Percentiles rank a stretch among this genome's conserved stretches.
phyloP scores from a whole-genome alignment of 148 eudicot genomes.

The Vaccinium corymbosum region DNA sequence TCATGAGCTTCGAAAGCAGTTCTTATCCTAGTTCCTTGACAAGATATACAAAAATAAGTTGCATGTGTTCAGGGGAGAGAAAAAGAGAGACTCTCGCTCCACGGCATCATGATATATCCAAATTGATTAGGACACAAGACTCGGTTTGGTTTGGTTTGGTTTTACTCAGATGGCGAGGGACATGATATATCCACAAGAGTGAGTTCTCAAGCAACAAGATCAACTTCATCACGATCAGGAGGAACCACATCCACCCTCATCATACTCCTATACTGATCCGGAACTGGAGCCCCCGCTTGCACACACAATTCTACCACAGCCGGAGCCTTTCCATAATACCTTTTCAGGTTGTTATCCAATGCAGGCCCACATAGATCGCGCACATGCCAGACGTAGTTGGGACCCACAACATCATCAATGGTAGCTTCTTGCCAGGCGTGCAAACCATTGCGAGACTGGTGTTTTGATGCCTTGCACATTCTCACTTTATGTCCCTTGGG shows the following conservation, averaged over 20 bases:
- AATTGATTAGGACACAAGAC: neutral
- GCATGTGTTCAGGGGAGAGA: neutral
- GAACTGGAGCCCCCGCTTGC: constrained; percentile 64
- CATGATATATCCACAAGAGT: neutral
- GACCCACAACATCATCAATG: constrained; percentile 55
- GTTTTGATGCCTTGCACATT: constrained; percentile 59
- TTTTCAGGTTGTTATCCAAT: constrained; percentile 43
- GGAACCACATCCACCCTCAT: constrained; percentile 70
- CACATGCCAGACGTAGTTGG: constrained; percentile 69
- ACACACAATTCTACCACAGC: constrained; percentile 64
- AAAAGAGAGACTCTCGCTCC: neutral
- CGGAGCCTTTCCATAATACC: constrained; percentile 66
- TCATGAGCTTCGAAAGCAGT: neutral
- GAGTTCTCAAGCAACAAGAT: constrained; percentile 55
- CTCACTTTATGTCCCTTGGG: constrained; percentile 68
- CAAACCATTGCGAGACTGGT: constrained; percentile 63
- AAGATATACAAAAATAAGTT: neutral
- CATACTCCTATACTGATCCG: constrained; percentile 49
- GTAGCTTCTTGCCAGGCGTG: constrained; percentile 77
- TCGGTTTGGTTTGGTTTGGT: neutral
- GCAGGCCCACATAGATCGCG: constrained; percentile 36
- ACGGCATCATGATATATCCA: neutral
- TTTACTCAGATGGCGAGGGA: neutral
- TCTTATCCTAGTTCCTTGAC: neutral
- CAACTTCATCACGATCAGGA: constrained; percentile 63